A percentile compares a stretch with the other conserved stretches of the same genome.
These are phyloP conservation scores for Gynostemma pentaphyllum DNA, from an alignment of 306 rosid genomes.

Conservation along the genomic window DNA sequence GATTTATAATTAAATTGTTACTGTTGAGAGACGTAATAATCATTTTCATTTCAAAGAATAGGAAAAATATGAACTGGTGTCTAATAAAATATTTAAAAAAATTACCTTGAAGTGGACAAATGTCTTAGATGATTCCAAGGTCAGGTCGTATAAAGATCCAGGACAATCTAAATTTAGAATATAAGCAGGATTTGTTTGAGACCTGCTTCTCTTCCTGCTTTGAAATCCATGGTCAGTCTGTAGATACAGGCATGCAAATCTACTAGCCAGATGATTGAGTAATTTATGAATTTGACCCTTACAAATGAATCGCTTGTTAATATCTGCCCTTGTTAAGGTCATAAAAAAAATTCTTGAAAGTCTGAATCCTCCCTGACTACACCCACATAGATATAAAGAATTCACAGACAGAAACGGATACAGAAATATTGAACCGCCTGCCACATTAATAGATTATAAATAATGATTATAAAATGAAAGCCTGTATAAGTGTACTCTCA, in stretches of 20 bases:
- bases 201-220: slow-evolving; percentile 61
- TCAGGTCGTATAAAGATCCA: slow-evolving; percentile 61
- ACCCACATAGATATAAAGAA: slow-evolving; percentile 19
- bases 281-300: slow-evolving; percentile 87
- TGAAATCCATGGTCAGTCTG: slow-evolving; percentile 23
- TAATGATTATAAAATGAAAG: background rate
- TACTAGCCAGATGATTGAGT: slow-evolving; percentile 61
- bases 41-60: background rate
- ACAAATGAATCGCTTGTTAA: slow-evolving; percentile 69
- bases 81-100: slow-evolving; percentile 10
- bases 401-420: slow-evolving; percentile 52
- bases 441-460: slow-evolving; percentile 14
- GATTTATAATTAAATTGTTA: background rate
- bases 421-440: slow-evolving; percentile 91
- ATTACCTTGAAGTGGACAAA: slow-evolving; percentile 72
- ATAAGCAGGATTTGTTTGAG: slow-evolving; percentile 51
- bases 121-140: slow-evolving; percentile 80
- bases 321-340: slow-evolving; percentile 70
- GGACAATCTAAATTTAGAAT: slow-evolving; percentile 74
- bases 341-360: slow-evolving; percentile 10
- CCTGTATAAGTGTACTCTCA: slow-evolving; percentile 13
- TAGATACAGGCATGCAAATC: slow-evolving; percentile 37
- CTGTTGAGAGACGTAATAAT: background rate
- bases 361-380: slow-evolving; percentile 16
- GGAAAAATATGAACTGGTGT: background rate